Percentiles rank a stretch among this genome's conserved stretches.
These are phyloP conservation scores for Sarocladium strictum DNA, from an alignment of 2,329 filamentous ascomycete genomes.

Conservation along the genomic window DNA sequence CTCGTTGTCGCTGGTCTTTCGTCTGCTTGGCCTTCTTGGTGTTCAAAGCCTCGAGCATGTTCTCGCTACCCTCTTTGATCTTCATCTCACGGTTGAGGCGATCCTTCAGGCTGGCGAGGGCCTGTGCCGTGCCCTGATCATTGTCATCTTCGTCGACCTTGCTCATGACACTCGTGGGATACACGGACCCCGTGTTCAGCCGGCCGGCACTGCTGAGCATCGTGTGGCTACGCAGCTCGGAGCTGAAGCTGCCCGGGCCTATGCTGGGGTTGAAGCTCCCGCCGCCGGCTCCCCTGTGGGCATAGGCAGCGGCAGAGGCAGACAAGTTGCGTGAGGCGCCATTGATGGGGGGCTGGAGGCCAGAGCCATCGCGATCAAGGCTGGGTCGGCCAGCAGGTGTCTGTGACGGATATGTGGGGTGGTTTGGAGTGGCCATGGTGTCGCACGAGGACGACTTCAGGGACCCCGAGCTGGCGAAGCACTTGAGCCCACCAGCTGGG, in stretches of 20 bases:
- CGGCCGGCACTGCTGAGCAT: slow-evolving; percentile 30
- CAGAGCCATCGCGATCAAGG: slow-evolving; percentile 48
- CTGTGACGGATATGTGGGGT: slow-evolving; percentile 24
- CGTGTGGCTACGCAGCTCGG: slow-evolving; percentile 72
- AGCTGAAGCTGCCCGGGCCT: slow-evolving; percentile 80
- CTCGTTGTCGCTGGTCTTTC: slow-evolving; percentile 72
- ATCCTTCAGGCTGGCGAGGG: slow-evolving; percentile 70
- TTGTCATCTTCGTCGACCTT: slow-evolving; percentile 59
- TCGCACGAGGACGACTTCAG: slow-evolving; percentile 26
- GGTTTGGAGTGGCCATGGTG: slow-evolving; percentile 22
- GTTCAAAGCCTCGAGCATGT: slow-evolving; percentile 91
- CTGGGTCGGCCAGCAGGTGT: slow-evolving; percentile 28
- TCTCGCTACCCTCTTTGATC: slow-evolving; percentile 96
- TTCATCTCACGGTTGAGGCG: slow-evolving; percentile 92
- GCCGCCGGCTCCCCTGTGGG: slow-evolving; percentile 7
- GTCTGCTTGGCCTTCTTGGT: slow-evolving; percentile 93
- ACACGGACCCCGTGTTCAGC: slow-evolving; percentile 28
- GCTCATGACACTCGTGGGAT: slow-evolving; percentile 39
- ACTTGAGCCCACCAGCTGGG: slow-evolving; percentile 30
- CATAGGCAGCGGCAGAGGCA: slow-evolving; percentile 38
- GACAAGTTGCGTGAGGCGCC: slow-evolving; percentile 44
- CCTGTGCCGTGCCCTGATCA: slow-evolving; percentile 58
- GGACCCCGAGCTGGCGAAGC: slow-evolving; percentile 17
- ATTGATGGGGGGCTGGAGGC: slow-evolving; percentile 42
- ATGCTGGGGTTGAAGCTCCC: slow-evolving; percentile 62